A percentile compares a stretch with the other conserved stretches of the same genome.
Evolutionary conservation across 106 monocot species (phyloP).

Genomic region (Ottelia alismoides): DNA sequence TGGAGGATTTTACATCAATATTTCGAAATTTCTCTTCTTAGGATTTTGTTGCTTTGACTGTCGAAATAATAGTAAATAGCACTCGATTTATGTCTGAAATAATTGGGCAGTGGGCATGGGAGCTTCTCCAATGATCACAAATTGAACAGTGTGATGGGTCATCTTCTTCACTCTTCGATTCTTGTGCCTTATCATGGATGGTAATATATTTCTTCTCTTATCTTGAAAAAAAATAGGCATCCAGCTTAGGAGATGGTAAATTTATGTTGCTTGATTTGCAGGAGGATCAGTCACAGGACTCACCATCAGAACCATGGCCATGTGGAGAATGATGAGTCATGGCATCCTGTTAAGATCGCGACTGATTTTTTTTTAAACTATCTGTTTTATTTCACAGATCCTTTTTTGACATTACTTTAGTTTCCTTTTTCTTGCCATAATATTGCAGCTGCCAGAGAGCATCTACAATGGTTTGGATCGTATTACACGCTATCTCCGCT

Average conservation of each 20-base stretch:
- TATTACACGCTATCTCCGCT: conserved; percentile 28
- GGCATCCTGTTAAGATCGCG: conserved; percentile 60
- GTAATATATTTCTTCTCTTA: not conserved
- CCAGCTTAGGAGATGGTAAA: no score
- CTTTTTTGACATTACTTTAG: not conserved
- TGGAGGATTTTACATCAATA: not conserved
- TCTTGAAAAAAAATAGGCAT: no score
- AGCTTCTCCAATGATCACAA: conserved; percentile 52
- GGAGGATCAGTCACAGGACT: conserved; percentile 95
- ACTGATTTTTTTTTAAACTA: not conserved
- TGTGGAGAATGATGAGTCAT: conserved; percentile 87
- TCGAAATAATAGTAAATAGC: not conserved
- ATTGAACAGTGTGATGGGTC: conserved; percentile 60
- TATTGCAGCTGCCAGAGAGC: conserved; percentile 46
- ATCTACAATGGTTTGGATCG: conserved; percentile 36
- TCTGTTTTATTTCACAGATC: not conserved
- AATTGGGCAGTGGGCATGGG: conserved; percentile 62
- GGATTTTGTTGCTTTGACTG: not conserved
- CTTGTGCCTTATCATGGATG: conserved; percentile 82
- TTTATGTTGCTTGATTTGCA: no score
- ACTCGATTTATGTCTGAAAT: not conserved
- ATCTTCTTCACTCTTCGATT: conserved; percentile 55
- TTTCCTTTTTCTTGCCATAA: not conserved
- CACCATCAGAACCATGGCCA: conserved; percentile 97
- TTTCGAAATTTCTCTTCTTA: not conserved